Percentiles rank a stretch among this genome's conserved stretches.
Conservation (phyloP, 192 early-diverging fungal species). For the Chytriomyces sp. region DNA sequence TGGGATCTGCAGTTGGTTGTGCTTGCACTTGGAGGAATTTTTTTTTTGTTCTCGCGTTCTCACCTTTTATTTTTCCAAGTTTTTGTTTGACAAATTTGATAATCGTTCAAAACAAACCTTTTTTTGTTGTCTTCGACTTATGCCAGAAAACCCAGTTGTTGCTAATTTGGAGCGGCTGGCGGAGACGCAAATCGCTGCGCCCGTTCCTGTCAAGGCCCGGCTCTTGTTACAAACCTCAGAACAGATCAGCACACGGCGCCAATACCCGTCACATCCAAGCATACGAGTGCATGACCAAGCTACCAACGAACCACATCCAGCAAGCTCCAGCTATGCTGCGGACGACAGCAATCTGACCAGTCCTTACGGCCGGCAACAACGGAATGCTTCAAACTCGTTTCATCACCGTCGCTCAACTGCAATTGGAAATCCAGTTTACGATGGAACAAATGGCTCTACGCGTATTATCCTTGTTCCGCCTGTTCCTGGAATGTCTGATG, state of each 20-base stretch:
- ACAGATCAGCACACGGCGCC: background rate
- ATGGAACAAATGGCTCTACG: background rate
- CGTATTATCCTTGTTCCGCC: conserved; percentile 21
- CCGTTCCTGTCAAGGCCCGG: no score
- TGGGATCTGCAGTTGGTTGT: background rate
- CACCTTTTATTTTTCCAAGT: no score
- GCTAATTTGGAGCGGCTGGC: background rate
- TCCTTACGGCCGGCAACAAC: background rate
- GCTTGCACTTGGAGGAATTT: no score
- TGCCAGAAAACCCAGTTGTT: background rate
- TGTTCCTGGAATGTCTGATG: conserved; percentile 30
- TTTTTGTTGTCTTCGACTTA: background rate
- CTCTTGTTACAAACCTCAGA: background rate
- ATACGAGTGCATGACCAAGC: background rate
- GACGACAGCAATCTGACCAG: no score
- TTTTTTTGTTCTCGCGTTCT: no score
- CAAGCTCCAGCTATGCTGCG: no score
- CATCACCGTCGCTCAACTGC: conserved; percentile 1
- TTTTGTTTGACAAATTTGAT: background rate
- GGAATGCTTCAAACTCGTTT: background rate
- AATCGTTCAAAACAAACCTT: background rate
- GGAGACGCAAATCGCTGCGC: background rate
- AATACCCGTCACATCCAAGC: background rate
- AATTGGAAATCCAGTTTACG: background rate
- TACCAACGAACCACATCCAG: no score